Percentiles rank a stretch among this genome's conserved stretches.
Conservation (phyloP, 2,329 filamentous ascomycete species). For the Trichophyton mentagrophytes region DNA sequence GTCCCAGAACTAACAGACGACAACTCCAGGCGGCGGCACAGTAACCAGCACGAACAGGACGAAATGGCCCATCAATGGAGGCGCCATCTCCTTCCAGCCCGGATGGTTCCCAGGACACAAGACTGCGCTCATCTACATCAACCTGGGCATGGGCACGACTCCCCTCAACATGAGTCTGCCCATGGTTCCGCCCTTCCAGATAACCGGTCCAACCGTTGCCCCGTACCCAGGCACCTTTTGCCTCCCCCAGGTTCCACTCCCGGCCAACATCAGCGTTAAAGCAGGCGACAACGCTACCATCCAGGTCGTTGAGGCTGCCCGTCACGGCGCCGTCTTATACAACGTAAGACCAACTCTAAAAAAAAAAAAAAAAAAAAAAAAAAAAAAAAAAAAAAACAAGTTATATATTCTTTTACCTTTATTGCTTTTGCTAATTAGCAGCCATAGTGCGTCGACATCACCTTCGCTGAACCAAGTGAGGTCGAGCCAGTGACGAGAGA, state of each 20-base stretch:
- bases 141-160: constrained; percentile 71
- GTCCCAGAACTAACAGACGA: not conserved
- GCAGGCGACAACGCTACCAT: constrained; percentile 84
- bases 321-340: constrained; percentile 72
- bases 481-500: constrained; percentile 61
- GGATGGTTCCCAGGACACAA: constrained; percentile 91
- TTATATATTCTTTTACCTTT: not conserved
- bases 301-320: constrained; percentile 69
- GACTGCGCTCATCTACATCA: constrained; percentile 75
- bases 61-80: constrained; percentile 78
- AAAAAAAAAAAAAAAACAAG: too few species aligned
- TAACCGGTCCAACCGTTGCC: constrained; percentile 66
- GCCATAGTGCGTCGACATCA: constrained; percentile 79
- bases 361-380: too few species aligned
- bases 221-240: constrained; percentile 85
- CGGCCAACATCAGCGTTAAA: constrained; percentile 55
- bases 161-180: constrained; percentile 77
- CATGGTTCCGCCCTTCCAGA: constrained; percentile 69
- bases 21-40: constrained; percentile 64
- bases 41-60: constrained; percentile 67
- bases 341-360: constrained; percentile 60
- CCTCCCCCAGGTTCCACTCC: constrained; percentile 76
- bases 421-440: not conserved
- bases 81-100: constrained; percentile 79
- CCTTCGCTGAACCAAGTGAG: constrained; percentile 58